A percentile compares a stretch with the other conserved stretches of the same genome.
Conservation (phyloP, 176 grass and related monocot genomes). For the Urochloa ruziziensis region DNA sequence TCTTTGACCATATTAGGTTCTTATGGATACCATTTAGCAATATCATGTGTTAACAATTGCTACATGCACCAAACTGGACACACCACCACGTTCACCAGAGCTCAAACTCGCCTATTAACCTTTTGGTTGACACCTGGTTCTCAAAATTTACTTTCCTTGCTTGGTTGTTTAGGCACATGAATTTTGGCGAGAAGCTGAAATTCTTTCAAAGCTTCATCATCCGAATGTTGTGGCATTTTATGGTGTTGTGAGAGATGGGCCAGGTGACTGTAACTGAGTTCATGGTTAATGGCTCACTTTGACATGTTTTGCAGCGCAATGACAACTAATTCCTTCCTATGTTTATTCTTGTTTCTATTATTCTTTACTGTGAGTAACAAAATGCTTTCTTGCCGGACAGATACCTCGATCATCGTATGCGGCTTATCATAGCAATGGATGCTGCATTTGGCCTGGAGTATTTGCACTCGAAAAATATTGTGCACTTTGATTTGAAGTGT, state of each 20-base stretch:
- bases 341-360: not conserved
- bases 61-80: not conserved
- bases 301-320: slow-evolving; percentile 91
- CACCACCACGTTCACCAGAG: not conserved
- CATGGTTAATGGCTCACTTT: slow-evolving; percentile 97
- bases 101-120: not conserved
- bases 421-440: slow-evolving; percentile 91
- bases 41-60: not conserved
- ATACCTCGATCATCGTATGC: slow-evolving; percentile 77
- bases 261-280: slow-evolving; percentile 92
- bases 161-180: slow-evolving; percentile 64
- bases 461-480: slow-evolving; percentile 89
- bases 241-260: slow-evolving; percentile 84
- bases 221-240: slow-evolving; percentile 98
- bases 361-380: slow-evolving; percentile 32
- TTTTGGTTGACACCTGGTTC: not conserved
- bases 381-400: slow-evolving; percentile 35
- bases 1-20: slow-evolving; percentile 9
- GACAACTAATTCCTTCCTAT: slow-evolving; percentile 67
- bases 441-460: slow-evolving; percentile 93
- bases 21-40: not conserved
- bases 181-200: slow-evolving; percentile 98
- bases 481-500: slow-evolving; percentile 94
- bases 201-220: slow-evolving; percentile 91
- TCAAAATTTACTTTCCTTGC: slow-evolving; percentile 18